Conservation (phyloP, 2,329 filamentous ascomycete genomes). For the Claviceps lovelessii region DNA sequence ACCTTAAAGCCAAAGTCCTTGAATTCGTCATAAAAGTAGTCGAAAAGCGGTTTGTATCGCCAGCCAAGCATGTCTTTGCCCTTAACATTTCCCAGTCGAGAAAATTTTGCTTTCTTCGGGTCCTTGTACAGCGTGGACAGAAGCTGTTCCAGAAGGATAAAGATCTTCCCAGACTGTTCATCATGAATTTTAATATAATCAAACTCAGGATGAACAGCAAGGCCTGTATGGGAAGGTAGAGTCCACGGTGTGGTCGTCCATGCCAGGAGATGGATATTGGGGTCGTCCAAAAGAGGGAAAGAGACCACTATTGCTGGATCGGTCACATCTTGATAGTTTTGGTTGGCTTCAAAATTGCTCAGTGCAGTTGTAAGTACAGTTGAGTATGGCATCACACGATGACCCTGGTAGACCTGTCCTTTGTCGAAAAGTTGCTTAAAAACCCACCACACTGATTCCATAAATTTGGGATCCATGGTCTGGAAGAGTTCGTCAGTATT, state of each 20-base stretch:
- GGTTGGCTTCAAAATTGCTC: constrained; percentile 85
- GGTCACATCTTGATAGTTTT: constrained; percentile 87
- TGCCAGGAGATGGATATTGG: constrained; percentile 60
- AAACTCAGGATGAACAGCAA: constrained; percentile 68
- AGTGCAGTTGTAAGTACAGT: constrained; percentile 79
- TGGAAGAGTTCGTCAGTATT: constrained; percentile 15
- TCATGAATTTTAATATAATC: constrained; percentile 82
- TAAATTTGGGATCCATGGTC: constrained; percentile 91
- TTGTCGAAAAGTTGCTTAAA: constrained; percentile 91
- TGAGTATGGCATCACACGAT: constrained; percentile 90
- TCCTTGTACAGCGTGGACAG: constrained; percentile 71
- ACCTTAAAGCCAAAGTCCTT: constrained; percentile 73
- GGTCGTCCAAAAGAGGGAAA: constrained; percentile 69
- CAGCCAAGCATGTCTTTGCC: constrained; percentile 56
- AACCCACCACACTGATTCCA: constrained; percentile 95
- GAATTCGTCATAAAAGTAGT: constrained; percentile 82
- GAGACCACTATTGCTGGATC: constrained; percentile 82
- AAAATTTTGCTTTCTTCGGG: constrained; percentile 62
- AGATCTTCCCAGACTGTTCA: constrained; percentile 67
- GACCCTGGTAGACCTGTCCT: constrained; percentile 75
- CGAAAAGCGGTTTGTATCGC: constrained; percentile 70
- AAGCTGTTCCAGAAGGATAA: constrained; percentile 70
- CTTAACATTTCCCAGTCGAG: constrained; percentile 51
- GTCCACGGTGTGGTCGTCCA: constrained; percentile 90
- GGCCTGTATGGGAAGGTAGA: constrained; percentile 62